These are phyloP conservation scores for Rhizopus microsporus DNA, from an alignment of 371 early-diverging fungal species.

Conservation along the genomic window DNA sequence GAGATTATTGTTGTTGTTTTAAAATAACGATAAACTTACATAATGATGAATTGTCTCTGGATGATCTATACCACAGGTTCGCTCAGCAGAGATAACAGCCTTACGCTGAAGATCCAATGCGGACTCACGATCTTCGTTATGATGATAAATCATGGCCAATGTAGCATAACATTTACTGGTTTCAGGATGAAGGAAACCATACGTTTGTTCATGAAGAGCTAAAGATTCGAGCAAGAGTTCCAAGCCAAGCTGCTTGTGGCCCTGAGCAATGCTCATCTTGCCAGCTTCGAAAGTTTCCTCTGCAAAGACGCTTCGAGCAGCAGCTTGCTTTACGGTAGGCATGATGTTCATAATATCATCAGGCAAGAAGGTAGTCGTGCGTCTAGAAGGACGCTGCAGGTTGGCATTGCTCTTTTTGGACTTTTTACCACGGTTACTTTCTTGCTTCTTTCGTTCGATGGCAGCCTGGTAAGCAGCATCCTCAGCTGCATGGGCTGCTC, in stretches of 20 bases:
- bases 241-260: constrained; percentile 75
- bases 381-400: constrained; percentile 17
- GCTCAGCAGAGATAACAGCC: constrained; percentile 85
- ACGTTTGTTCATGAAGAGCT: constrained; percentile 88
- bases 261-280: constrained; percentile 78
- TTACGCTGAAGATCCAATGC: constrained; percentile 83
- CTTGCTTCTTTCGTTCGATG: constrained; percentile 41
- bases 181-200: constrained; percentile 88
- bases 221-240: constrained; percentile 85
- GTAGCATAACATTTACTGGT: constrained; percentile 84
- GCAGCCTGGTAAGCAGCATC: constrained; percentile 31
- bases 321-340: constrained; percentile 82
- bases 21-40: constrained; percentile 41
- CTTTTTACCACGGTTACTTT: constrained; percentile 37
- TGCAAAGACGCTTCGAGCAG: constrained; percentile 72
- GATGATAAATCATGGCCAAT: constrained; percentile 87
- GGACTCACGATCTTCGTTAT: constrained; percentile 72
- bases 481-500: constrained; percentile 42
- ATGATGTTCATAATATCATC: constrained; percentile 80
- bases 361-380: constrained; percentile 61
- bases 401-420: constrained; percentile 16
- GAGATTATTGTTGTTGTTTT: background rate
- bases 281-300: constrained; percentile 91
- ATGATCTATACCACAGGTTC: constrained; percentile 85
- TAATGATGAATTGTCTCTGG: constrained; percentile 90